Base-by-base conservation (phyloP, 2,329 filamentous ascomycete genomes). In the Pestalotiopsis sp. region DNA sequence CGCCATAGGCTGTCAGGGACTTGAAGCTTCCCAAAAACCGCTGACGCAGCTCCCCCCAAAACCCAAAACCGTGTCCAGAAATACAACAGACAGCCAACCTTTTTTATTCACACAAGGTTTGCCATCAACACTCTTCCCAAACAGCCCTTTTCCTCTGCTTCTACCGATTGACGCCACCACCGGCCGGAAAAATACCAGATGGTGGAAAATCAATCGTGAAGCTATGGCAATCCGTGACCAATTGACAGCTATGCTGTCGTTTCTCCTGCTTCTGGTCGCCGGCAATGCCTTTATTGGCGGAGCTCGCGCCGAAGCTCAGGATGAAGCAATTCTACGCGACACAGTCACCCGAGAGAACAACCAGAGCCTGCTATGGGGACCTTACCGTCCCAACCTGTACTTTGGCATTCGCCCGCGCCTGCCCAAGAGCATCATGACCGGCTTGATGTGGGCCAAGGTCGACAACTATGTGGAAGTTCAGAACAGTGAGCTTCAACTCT, bases 361-460 rank as follows among this genome's bases (percentile, higher is more conserved):
- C 80, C 88, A 97, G 77, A 95, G 92, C 76, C 85, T 99, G 74
- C 86, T 98, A 84, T 99, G 96, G 96, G 96, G 96, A 0, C 94
- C 96, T 1, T 99, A 98, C 83, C 90, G 94, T 74, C 92, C 95
- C 0, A 98, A 98, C 77, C 82, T 98, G 59, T 98, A 98, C 81
- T 98, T 98, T 84, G 95, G 95, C 2, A 89, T 97, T 45, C 88
- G 94, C 23, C 94, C 95, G 61, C 88, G 94, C 69, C 86, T 95
- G 64, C 92, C 95, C 0, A 90, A 95, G 78, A 95, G 93, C 75
- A 80, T 98, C 73, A 90, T 91, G 81, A 90, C 93, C 2, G 94
- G 93, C 1, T 84, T 99, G 78, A 89, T 98, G 84, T 99, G 96
- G 96, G 90, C 91, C 4, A 92, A 92, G 74, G 90, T 97, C 17